Evolutionary conservation across 2,329 filamentous ascomycete genomes (phyloP), one percentile per base, ranked within the genome.

Genomic region (Colletotrichum gigasporum): DNA sequence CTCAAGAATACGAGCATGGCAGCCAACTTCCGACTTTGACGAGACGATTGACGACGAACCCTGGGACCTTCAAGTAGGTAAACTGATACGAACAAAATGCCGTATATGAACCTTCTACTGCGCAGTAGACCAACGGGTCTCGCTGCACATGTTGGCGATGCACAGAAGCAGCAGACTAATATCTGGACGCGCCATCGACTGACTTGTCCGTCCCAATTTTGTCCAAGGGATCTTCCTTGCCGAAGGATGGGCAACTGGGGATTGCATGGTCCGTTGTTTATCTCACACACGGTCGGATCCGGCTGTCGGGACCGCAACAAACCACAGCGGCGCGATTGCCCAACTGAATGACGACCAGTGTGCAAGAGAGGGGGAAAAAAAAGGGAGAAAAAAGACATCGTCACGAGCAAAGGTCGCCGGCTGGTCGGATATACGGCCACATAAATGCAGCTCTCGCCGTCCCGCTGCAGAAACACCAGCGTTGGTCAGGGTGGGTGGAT

Each of bases 211-310:
- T 39, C 45, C 30, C 18, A 51, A 22, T 42, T 37, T 51, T 28
- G 22, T 12, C 24, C 37, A 32, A 48, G 47, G 48, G 39, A 20
- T 53, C 45, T 60, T 59, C 60, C 60, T 59, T 60, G 60, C 57
- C 47, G 28, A 39, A 22, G 39, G 26, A 11, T 34, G 32, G 30
- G 51, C 35, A 37, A 47, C 55, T 41, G 55, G 60, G 54, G 47
- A 53, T 47, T n/a, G 39, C 47, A 53, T 59, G 60, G 39, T 47
- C 32, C 8, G n/a, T 53, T 41, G 47, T 60, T 63, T 63, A 60
- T 53, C 32, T 47, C 47, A 32, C 12, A 62, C 51, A 52, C 30
- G 11, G 18, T 39, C 10, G 45, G 42, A 32, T 48, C 44, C 26
- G 18, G 47, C 24, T 34, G 24, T 34, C 11, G 10, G 45, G 47